Base-by-base conservation (phyloP, 192 early-diverging fungal genomes). In the Geranomyces variabilis region DNA sequence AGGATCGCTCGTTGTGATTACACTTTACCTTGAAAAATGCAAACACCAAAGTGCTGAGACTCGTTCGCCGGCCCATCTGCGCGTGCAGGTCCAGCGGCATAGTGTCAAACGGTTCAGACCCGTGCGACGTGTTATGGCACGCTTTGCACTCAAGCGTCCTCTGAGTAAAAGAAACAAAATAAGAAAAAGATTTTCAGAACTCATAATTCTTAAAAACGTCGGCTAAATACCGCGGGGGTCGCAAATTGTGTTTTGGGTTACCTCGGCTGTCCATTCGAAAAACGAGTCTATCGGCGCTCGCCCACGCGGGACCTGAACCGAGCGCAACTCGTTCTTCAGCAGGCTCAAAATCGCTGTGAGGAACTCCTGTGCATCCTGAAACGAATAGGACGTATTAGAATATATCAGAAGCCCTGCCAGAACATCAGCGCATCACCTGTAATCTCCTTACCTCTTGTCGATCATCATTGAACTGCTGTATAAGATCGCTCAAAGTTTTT, bases 301-400 rank as follows among this genome's bases (percentile, higher is more conserved):
- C 29, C 28, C 58, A 9, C 43, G 41, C 12, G 43, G 56, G 8
- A 59, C n/a, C 26, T 21, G 30, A 53, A 21, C 22, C 33, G 63
- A 29, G 5, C 43, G 56, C 17, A 60, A 21, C 43, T 70, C 68
- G 17, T 19, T 51, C 28, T 70, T 70, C 51, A 70, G 22, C 36
- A 45, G 29, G 21, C 33, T 45, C 15, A 70, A 9, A 24, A 70
- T 36, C n/a, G 48, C 68, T 15, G 43, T 45, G 13, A 70, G 56
- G 43, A 70, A 70, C 45, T 70, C 68, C 29, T 70, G 68, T 12
- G 68, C 68, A 70, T 70, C 68, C 68, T 68, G 36, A n/a, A n/a
- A n/a, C n/a, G n/a, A n/a, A n/a, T n/a, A n/a, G n/a, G n/a, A n/a
- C n/a, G n/a, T n/a, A n/a, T n/a, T n/a, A n/a, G n/a, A n/a, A n/a